Conservation (phyloP, 768 basidiomycete genomes). For the Lentinula detonsa region DNA sequence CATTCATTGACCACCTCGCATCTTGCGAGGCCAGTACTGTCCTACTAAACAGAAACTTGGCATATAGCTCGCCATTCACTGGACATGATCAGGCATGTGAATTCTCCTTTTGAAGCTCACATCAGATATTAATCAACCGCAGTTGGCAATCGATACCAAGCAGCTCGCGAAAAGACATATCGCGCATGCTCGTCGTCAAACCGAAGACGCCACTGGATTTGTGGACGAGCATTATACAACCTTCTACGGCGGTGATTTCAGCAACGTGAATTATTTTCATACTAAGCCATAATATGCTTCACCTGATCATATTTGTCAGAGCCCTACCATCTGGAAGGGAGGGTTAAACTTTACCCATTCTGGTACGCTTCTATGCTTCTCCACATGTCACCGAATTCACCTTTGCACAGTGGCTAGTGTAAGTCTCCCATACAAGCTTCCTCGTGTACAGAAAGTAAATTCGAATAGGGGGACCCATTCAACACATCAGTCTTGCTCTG, state of each 20-base stretch:
- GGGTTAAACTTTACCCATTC: slow-evolving; percentile 45
- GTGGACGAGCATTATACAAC: slow-evolving; percentile 44
- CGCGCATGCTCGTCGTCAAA: slow-evolving; percentile 27
- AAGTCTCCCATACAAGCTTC: slow-evolving; percentile 13
- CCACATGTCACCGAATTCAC: not conserved
- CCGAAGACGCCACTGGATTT: slow-evolving; percentile 28
- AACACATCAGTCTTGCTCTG: slow-evolving; percentile 49
- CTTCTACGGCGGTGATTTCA: slow-evolving; percentile 43
- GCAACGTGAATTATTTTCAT: slow-evolving; percentile 27
- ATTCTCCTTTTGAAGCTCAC: not conserved
- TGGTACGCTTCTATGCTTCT: slow-evolving; percentile 19
- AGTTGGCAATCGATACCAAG: slow-evolving; percentile 34
- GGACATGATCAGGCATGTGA: slow-evolving; percentile 24
- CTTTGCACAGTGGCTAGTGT: slow-evolving; percentile 41
- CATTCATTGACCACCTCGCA: not conserved
- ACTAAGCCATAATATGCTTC: not conserved
- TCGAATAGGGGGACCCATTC: slow-evolving; percentile 45
- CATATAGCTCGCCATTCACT: slow-evolving; percentile 32
- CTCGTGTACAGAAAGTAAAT: slow-evolving; percentile 6
- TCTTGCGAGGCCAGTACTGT: slow-evolving; percentile 12
- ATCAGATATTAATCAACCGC: not conserved
- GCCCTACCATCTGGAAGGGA: slow-evolving; percentile 41
- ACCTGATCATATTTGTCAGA: slow-evolving; percentile 18
- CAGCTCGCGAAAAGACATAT: slow-evolving; percentile 30
- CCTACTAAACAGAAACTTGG: slow-evolving; percentile 32